Base-by-base conservation (phyloP, 192 early-diverging fungal genomes). In the Backusella parvicylindrica region DNA sequence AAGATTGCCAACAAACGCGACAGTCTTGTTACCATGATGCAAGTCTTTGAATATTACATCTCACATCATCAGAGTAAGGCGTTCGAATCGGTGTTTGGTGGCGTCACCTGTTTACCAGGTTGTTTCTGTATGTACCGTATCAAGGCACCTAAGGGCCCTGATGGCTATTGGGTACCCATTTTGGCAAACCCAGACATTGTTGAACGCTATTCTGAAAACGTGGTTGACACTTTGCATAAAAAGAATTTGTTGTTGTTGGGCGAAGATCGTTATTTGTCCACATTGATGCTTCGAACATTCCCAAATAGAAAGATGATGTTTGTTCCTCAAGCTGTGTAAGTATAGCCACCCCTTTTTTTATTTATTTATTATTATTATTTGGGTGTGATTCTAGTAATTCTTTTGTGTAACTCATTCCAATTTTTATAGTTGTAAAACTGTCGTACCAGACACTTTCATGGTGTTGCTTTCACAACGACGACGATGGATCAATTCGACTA, bases 101-200 rank as follows among this genome's bases (percentile, higher is more conserved):
- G 90, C 67, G 93, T 95, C 13, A 93, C 92, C 3, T 95, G 93
- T 75, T 78, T 95, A 37, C 93, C 93, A 4, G 93, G 93, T 36
- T 95, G 93, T 80, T 95, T 95, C 84, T 95, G 91, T 73, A 93
- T 92, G 92, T 95, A 95, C 79, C 88, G 93, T 41, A 91, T 94
- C 80, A 94, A 93, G 83, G 90, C 92, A 26, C 92, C 91, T 67
- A 94, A 94, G 81, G 93, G 92, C 13, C 78, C 82, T 90, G 56
- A 90, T 75, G 93, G 92, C 7, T 68, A 84, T 50, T 93, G 91
- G 89, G 92, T 95, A 23, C 92, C 93, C 1, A 93, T 95, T 38
- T 80, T 95, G 60, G 90, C 93, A 21, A 93, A 92, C 66, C 94
- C 93, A 0, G 92, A 95, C 77, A 92, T 95, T 75, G 90, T 95